Evolutionary conservation across 768 basidiomycete species (phyloP).

Genomic region (Trametes cinnabarina): DNA sequence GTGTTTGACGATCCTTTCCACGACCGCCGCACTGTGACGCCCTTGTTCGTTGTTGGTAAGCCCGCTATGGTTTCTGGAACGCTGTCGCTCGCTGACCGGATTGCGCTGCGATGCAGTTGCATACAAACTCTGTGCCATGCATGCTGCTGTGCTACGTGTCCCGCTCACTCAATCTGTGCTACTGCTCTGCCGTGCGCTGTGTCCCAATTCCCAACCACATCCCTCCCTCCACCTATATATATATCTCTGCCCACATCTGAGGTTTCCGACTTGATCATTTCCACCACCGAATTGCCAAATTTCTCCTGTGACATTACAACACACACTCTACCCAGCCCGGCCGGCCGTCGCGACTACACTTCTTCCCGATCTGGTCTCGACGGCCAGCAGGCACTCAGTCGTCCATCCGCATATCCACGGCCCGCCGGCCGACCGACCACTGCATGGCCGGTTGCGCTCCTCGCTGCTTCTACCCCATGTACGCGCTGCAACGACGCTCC

Average conservation of each 20-base stretch:
- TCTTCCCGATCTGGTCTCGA: slow-evolving; percentile 8
- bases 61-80: background rate
- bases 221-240: background rate
- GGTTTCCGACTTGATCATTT: too few relatives aligned
- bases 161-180: background rate
- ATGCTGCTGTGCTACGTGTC: background rate
- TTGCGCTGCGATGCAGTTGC: background rate
- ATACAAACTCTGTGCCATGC: slow-evolving; percentile 2
- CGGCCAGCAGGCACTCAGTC: slow-evolving; percentile 13
- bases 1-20: background rate
- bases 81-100: background rate
- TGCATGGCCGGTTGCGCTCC: too few relatives aligned
- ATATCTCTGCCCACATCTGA: background rate
- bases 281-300: too few relatives aligned
- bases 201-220: too few relatives aligned
- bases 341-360: slow-evolving; percentile 8
- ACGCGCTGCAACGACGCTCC: background rate
- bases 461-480: background rate
- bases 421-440: too few relatives aligned
- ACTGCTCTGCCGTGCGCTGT: slow-evolving; percentile 1
- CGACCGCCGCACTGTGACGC: background rate
- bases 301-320: background rate
- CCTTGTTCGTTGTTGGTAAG: background rate
- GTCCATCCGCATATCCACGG: too few relatives aligned
- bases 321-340: background rate